phyloP scores from a whole-genome alignment of 2,329 filamentous ascomycete genomes.

The Talaromyces sp. region DNA sequence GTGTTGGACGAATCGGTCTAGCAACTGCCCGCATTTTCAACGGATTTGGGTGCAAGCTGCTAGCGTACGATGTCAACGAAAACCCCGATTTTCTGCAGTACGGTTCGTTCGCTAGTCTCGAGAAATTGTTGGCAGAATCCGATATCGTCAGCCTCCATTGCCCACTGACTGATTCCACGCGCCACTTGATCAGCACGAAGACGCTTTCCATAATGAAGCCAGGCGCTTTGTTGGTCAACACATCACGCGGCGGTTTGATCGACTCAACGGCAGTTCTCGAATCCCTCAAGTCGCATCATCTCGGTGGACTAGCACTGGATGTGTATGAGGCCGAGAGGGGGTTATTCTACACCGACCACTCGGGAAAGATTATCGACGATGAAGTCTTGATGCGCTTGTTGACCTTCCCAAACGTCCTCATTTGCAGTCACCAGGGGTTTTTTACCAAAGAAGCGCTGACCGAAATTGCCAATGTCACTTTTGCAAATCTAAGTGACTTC shows the following conservation, averaged over 20 bases:
- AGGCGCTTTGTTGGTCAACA: conserved; percentile 63
- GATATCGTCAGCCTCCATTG: conserved; percentile 66
- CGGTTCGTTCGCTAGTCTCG: conserved; percentile 54
- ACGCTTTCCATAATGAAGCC: conserved; percentile 56
- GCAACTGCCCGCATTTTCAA: conserved; percentile 59
- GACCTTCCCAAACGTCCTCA: conserved; percentile 65
- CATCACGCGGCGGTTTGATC: conserved; percentile 63
- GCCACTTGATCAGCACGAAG: conserved; percentile 57
- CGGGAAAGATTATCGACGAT: conserved; percentile 63
- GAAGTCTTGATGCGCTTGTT: conserved; percentile 64
- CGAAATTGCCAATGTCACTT: conserved; percentile 61
- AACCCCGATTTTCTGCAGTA: conserved; percentile 48
- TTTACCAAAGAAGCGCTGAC: conserved; percentile 64
- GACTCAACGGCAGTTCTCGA: conserved; percentile 58
- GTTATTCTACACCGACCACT: conserved; percentile 65
- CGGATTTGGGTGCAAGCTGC: conserved; percentile 62
- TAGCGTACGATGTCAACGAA: conserved; percentile 60
- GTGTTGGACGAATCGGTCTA: conserved; percentile 63
- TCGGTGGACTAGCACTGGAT: conserved; percentile 63
- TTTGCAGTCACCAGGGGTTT: conserved; percentile 68
- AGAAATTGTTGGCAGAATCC: conserved; percentile 52
- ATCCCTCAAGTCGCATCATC: conserved; percentile 56
- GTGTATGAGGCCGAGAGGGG: conserved; percentile 62
- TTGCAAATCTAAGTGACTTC: conserved; percentile 52
- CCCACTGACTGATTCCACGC: conserved; percentile 59